Evolutionary conservation across 805 yeast genomes (phyloP).

Genomic region (Ogataea trehalophila): DNA sequence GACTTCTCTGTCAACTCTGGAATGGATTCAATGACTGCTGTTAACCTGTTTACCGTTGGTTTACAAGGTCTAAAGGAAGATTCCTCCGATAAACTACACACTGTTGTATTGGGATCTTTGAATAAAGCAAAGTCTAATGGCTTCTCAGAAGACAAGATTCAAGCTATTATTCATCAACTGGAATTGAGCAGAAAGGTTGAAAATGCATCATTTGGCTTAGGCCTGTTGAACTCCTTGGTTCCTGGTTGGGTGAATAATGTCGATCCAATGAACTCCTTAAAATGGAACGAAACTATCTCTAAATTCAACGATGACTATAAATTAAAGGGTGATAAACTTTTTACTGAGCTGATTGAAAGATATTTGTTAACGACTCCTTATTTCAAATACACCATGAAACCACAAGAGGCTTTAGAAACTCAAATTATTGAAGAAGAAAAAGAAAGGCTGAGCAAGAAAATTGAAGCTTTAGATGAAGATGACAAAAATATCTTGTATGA

Average conservation of each 20-base stretch:
- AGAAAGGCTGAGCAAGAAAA: slow-evolving; percentile 40
- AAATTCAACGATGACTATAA: slow-evolving; percentile 60
- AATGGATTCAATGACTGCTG: slow-evolving; percentile 72
- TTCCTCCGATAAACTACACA: slow-evolving; percentile 43
- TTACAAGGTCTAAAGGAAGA: slow-evolving; percentile 63
- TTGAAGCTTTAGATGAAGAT: slow-evolving; percentile 40
- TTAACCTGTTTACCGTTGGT: slow-evolving; percentile 78
- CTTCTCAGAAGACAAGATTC: slow-evolving; percentile 57
- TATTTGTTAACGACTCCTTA: slow-evolving; percentile 49
- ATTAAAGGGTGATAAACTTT: slow-evolving; percentile 47
- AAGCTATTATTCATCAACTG: slow-evolving; percentile 83
- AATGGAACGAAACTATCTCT: slow-evolving; percentile 55
- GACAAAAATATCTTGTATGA: slow-evolving; percentile 56
- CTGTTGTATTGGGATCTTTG: slow-evolving; percentile 44
- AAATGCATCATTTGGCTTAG: slow-evolving; percentile 85
- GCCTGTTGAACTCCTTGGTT: slow-evolving; percentile 63
- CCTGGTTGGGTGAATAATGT: slow-evolving; percentile 81
- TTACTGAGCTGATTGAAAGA: slow-evolving; percentile 53
- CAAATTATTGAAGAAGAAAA: slow-evolving; percentile 52
- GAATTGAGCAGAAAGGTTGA: slow-evolving; percentile 83
- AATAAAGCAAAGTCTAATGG: slow-evolving; percentile 37
- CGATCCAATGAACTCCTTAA: slow-evolving; percentile 68
- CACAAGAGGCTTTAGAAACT: slow-evolving; percentile 52
- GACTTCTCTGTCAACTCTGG: slow-evolving; percentile 90
- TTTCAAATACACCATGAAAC: slow-evolving; percentile 74